These are phyloP conservation scores for Sicyos baderoa DNA, from an alignment of 306 rosid genomes.

Conservation along the genomic window DNA sequence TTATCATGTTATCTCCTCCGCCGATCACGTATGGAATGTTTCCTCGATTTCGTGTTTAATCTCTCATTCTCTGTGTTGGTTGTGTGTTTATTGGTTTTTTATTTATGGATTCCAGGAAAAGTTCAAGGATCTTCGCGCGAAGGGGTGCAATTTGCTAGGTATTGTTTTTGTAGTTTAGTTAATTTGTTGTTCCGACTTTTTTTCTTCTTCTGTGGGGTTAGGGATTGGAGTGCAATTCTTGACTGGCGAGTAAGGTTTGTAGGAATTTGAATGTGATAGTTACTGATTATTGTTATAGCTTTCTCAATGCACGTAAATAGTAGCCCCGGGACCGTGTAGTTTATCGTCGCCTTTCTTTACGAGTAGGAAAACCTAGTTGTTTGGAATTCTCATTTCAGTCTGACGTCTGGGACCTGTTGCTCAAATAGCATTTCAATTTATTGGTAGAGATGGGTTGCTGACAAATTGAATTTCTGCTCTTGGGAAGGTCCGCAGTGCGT, in stretches of 20 bases:
- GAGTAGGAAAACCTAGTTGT: constrained; percentile 8
- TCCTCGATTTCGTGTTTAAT: background rate
- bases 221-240: background rate
- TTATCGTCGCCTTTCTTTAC: background rate
- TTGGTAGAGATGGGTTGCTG: constrained; percentile 14
- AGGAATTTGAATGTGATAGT: background rate
- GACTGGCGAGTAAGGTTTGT: background rate
- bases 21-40: constrained; percentile 47
- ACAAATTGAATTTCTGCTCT: constrained; percentile 22
- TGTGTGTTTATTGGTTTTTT: background rate
- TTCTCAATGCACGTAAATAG: background rate
- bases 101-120: constrained; percentile 47
- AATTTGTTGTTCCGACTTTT: background rate
- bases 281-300: background rate
- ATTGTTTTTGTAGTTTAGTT: background rate
- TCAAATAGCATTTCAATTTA: constrained; percentile 7
- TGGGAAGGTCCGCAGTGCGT: constrained; percentile 80
- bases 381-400: constrained; percentile 12
- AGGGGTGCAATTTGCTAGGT: constrained; percentile 77
- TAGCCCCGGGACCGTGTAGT: background rate
- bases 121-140: constrained; percentile 62
- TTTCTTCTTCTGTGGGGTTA: background rate
- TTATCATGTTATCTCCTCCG: constrained; percentile 62
- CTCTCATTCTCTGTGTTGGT: background rate
- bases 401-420: background rate